Evolutionary conservation across 164 flowering plant genomes (phyloP), one percentile per base, ranked within the genome.

Genomic region (Magnolia sinica): DNA sequence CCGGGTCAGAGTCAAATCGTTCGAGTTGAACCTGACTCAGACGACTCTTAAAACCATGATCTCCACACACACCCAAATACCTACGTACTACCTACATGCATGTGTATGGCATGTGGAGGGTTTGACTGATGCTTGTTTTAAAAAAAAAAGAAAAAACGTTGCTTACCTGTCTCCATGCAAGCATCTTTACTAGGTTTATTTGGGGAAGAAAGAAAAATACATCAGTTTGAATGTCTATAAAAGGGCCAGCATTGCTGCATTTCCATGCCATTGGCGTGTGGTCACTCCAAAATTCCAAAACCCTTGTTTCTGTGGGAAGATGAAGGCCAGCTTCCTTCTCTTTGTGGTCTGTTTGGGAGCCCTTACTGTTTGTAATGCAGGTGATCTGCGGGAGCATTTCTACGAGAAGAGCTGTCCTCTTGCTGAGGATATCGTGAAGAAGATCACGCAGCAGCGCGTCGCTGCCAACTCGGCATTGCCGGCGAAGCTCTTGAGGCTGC

Each of bases 401-500:
- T 88, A 88, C 77, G 13, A 71, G 72, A 14, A 78, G 7, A 81
- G 67, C 31, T 88, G 90, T 45, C 88, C 87, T 1, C 29, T 0
- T 1, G 91, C 84, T 8, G 91, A 88, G 77, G 73, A 27, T 0
- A 80, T 82, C 16, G 87, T 89, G 20, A 65, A 64, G 76, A 67
- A 71, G 24, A 80, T 86, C 20, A 85, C 74, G 2, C 74, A 83
- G 86, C 72, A 64, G 0, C 81, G 65, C 65, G 87, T 85, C n/a
- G 66, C 77, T 1, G 37, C 1, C n/a, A 80, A 88, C 73, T 61
- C 85, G 0, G 64, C 69, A 8, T 71, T 89, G 84, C 81, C 88
- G 29, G 89, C 91, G 0, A 86, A 86, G 82, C 22, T 91, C 0
- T 73, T 89, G 0, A 81, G 91, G 77, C 73, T 88, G 86, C 92